Conservation (phyloP, 805 yeast genomes). For the Yamadazyma scolyti region DNA sequence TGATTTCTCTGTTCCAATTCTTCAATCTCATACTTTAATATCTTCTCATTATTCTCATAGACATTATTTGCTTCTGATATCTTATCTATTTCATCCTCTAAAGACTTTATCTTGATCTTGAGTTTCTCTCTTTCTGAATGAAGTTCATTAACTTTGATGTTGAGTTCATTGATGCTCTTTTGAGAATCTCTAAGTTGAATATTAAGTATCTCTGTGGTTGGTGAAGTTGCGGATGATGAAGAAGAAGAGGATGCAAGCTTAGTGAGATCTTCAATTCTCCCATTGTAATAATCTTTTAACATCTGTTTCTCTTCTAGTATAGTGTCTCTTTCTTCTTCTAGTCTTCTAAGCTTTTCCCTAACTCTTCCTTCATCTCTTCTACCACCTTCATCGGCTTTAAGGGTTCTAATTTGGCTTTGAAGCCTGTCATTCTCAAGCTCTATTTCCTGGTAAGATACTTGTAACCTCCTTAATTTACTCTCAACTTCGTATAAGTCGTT, state of each 20-base stretch:
- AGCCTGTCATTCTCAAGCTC: too few relatives aligned
- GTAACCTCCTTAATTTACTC: slow-evolving; percentile 10
- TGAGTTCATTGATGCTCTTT: slow-evolving; percentile 4
- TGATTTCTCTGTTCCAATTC: slow-evolving; percentile 25
- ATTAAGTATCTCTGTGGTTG: slow-evolving; percentile 14
- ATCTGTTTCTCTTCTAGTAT: slow-evolving; percentile 21
- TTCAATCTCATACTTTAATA: slow-evolving; percentile 24
- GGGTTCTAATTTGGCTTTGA: too few relatives aligned
- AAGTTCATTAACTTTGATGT: slow-evolving; percentile 1
- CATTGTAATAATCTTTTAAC: slow-evolving; percentile 15
- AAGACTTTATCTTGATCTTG: slow-evolving; percentile 15
- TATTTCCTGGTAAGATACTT: too few relatives aligned
- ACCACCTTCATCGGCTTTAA: slow-evolving; percentile 6
- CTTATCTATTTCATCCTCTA: slow-evolving; percentile 21
- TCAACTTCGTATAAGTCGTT: slow-evolving; percentile 25
- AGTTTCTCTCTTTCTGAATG: slow-evolving; percentile 6
- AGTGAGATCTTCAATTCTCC: background rate
- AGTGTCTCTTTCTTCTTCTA: slow-evolving; percentile 9
- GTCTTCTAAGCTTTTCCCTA: background rate
- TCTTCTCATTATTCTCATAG: slow-evolving; percentile 27
- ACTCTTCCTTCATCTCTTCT: background rate
- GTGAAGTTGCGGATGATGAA: too few relatives aligned
- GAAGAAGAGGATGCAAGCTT: too few relatives aligned
- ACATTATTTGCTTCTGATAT: slow-evolving; percentile 21
- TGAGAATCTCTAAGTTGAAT: slow-evolving; percentile 6